phyloP scores from a whole-genome alignment of 1,284 basidiomycete genomes.

The Phellinidium pouzarii region DNA sequence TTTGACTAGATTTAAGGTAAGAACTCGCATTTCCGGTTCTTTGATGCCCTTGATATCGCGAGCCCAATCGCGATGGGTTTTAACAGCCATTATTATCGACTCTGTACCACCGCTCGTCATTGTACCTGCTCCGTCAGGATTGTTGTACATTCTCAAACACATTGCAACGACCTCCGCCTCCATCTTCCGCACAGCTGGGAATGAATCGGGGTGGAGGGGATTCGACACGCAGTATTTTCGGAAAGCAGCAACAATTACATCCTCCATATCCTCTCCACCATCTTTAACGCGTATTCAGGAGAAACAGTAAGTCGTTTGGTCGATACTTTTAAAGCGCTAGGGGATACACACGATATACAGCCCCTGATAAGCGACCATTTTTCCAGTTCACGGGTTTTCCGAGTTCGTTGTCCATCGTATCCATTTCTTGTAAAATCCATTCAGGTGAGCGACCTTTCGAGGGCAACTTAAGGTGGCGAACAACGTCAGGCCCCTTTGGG shows the following conservation, averaged over 20 bases:
- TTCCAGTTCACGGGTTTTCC: conserved; percentile 51
- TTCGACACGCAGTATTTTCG: conserved; percentile 76
- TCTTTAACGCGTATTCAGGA: conserved; percentile 37
- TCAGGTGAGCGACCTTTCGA: conserved; percentile 60
- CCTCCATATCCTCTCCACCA: conserved; percentile 77
- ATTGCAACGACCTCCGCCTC: conserved; percentile 96
- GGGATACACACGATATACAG: conserved; percentile 73
- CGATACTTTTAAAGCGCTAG: conserved; percentile 1
- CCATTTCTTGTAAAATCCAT: conserved; percentile 78
- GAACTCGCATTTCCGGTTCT: conserved; percentile 82
- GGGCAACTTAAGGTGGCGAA: conserved; percentile 63
- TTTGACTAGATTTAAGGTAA: not conserved
- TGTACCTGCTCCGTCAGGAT: conserved; percentile 78
- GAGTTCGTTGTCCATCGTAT: conserved; percentile 62
- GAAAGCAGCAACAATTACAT: conserved; percentile 64
- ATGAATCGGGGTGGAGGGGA: conserved; percentile 92
- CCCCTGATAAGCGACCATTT: conserved; percentile 77
- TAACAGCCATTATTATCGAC: conserved; percentile 90
- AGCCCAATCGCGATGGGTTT: conserved; percentile 94
- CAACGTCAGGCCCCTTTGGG: conserved; percentile 52
- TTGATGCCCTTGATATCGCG: conserved; percentile 79
- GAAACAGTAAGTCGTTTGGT: not conserved
- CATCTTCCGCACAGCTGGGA: conserved; percentile 95
- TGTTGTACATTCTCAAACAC: conserved; percentile 84
- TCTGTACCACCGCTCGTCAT: conserved; percentile 97